These are phyloP conservation scores for Metahyphopichia silvanorum DNA, from an alignment of 805 yeast species.

Conservation along the genomic window DNA sequence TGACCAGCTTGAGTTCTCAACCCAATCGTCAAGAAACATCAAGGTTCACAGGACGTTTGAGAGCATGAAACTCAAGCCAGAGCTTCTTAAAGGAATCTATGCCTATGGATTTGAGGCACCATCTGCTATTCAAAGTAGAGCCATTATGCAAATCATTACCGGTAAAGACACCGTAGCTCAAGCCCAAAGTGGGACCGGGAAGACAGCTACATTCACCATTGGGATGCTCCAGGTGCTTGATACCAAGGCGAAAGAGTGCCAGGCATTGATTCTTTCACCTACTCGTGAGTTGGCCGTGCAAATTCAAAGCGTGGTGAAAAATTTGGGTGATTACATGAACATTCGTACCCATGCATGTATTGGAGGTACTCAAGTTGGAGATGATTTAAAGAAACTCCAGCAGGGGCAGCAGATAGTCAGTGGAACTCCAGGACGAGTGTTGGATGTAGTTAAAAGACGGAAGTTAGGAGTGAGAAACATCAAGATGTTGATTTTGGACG, in stretches of 20 bases:
- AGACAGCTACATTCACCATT: constrained; percentile 96
- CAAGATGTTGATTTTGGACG: constrained; percentile 89
- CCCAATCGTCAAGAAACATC: constrained; percentile 48
- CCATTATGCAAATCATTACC: constrained; percentile 89
- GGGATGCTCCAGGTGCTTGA: constrained; percentile 89
- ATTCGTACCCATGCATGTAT: constrained; percentile 87
- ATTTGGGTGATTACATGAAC: constrained; percentile 85
- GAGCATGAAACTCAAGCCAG: constrained; percentile 39
- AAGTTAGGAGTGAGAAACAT: constrained; percentile 68
- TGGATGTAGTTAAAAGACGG: constrained; percentile 86
- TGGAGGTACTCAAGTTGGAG: constrained; percentile 85
- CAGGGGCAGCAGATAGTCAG: constrained; percentile 89
- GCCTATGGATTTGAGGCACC: constrained; percentile 95
- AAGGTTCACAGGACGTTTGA: constrained; percentile 48
- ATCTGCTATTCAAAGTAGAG: constrained; percentile 96
- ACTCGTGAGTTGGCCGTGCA: constrained; percentile 96
- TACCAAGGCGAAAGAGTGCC: constrained; percentile 66
- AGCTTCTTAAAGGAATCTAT: constrained; percentile 54
- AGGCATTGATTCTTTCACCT: constrained; percentile 89
- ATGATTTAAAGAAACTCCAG: constrained; percentile 70
- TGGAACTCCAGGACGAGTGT: constrained; percentile 96
- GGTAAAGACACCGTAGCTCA: constrained; percentile 97
- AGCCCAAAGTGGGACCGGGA: constrained; percentile 99
- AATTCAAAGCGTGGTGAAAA: constrained; percentile 81
- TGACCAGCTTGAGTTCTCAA: constrained; percentile 12